These are phyloP conservation scores for Angomonas deanei DNA, from an alignment of 208 protist species.

Conservation along the genomic window DNA sequence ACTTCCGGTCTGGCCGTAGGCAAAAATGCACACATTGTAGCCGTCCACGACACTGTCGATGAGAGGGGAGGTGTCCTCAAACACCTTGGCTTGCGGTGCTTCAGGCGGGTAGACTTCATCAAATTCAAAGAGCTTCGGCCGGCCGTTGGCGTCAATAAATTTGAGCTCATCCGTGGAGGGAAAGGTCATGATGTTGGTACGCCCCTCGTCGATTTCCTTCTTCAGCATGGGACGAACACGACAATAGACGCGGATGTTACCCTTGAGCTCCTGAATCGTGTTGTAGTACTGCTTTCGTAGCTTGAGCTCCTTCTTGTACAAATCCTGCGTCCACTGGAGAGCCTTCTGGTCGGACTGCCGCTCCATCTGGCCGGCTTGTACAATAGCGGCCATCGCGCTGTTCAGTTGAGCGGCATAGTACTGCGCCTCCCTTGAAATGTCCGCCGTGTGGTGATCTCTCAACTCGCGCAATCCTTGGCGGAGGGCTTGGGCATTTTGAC, in stretches of 20 bases:
- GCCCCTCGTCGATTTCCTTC: constrained; percentile 66
- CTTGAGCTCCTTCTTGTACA: constrained; percentile 90
- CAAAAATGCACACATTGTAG: constrained; percentile 94
- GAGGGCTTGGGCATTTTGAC: constrained; percentile 41
- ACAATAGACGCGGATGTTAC: constrained; percentile 93
- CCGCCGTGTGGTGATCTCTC: constrained; percentile 48
- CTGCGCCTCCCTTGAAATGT: constrained; percentile 58
- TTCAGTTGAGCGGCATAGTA: constrained; percentile 67
- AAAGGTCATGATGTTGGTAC: constrained; percentile 78
- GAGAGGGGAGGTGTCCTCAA: constrained; percentile 89
- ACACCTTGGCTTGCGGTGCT: constrained; percentile 76
- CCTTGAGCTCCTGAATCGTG: constrained; percentile 90
- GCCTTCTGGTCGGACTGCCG: constrained; percentile 68
- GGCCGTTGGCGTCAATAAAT: constrained; percentile 62
- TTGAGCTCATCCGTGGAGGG: constrained; percentile 75
- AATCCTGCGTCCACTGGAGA: constrained; percentile 82
- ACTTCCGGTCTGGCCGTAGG: constrained; percentile 91
- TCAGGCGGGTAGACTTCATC: constrained; percentile 85
- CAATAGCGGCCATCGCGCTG: constrained; percentile 67
- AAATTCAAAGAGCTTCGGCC: constrained; percentile 89
- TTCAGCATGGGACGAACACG: constrained; percentile 87
- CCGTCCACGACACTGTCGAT: constrained; percentile 92
- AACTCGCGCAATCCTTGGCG: constrained; percentile 65
- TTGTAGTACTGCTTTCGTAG: constrained; percentile 92
- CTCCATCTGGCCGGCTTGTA: constrained; percentile 62